Base-by-base conservation (phyloP, 2,329 filamentous ascomycete genomes). In the Venturia aucupariae region DNA sequence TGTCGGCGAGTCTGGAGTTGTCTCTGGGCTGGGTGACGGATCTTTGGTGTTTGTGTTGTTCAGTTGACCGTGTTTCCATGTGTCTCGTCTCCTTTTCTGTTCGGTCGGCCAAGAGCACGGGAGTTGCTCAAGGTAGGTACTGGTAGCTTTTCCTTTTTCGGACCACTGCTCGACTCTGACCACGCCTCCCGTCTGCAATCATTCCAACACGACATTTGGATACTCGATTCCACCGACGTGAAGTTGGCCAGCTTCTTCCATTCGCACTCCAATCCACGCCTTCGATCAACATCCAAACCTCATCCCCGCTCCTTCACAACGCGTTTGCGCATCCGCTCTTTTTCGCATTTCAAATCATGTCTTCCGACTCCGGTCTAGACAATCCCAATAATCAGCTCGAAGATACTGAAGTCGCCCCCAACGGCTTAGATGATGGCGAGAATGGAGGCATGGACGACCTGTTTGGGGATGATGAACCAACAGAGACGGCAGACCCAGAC, bases 391-490 rank as follows among this genome's bases (percentile, higher is more conserved):
- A 57, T 19, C 51, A 57, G 27, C 51, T 57, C 51, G 51, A 57
- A 57, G 30, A 57, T 11, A n/a, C 27, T 22, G 30, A 57, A 32
- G 27, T 32, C 35, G 35, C 22, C n/a, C 38, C n/a, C 2, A 44
- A 39, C 41, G n/a, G 24, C 22, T 44, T 27, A 24, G 64, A 39
- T 30, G 60, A 63, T 54, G 54, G 41, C 19, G 39, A 65, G 0
- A 27, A 54, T 19, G 59, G 51, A 2, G 75, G 74, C 32, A 76
- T 74, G 27, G 78, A 78, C 61, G 79, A 81, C 66, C 70, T 80
- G 13, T 80, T 81, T 66, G 79, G 78, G 59, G 79, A 79, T 62
- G 73, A 73, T 1, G 68, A 69, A 22, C 62, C 32, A 24, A 70
- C 68, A 19, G 63, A 78, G 60, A 77, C 73, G 13, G 75, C 73